These are phyloP conservation scores for Dothideomycetidae sp. DNA, from an alignment of 2,329 filamentous ascomycete genomes.

Conservation along the genomic window DNA sequence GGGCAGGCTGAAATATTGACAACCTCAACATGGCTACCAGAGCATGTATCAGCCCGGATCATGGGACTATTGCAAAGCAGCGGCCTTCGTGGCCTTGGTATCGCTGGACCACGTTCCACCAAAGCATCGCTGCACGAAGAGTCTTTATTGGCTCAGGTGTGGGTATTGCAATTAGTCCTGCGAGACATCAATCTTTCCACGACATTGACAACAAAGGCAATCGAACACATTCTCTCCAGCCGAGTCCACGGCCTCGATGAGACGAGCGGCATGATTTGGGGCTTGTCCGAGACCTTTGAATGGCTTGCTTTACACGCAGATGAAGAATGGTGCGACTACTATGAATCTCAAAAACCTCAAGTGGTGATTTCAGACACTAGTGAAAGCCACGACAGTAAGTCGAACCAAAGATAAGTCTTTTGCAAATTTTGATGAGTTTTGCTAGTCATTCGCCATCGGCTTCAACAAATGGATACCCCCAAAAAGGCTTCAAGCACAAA, in stretches of 20 bases:
- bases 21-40: conserved; percentile 63
- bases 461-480: not conserved
- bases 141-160: conserved; percentile 63
- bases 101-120: not conserved
- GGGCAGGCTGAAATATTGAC: conserved; percentile 61
- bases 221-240: conserved; percentile 51
- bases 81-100: not conserved
- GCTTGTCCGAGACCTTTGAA: conserved; percentile 73
- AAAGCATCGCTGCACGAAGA: conserved; percentile 41
- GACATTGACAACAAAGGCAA: conserved; percentile 45
- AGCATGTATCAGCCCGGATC: conserved; percentile 64
- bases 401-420: no score
- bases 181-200: conserved; percentile 53
- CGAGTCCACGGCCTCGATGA: not conserved
- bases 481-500: conserved; percentile 1
- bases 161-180: conserved; percentile 68
- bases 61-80: conserved; percentile 32
- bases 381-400: not conserved
- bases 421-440: no score
- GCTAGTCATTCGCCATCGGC: not conserved
- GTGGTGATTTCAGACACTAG: not conserved
- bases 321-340: conserved; percentile 19
- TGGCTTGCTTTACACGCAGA: conserved; percentile 74
- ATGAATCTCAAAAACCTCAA: conserved; percentile 20
- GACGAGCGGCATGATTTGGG: conserved; percentile 48